Conservation (phyloP, 1,139 yeast species). For the Pichia sp. region DNA sequence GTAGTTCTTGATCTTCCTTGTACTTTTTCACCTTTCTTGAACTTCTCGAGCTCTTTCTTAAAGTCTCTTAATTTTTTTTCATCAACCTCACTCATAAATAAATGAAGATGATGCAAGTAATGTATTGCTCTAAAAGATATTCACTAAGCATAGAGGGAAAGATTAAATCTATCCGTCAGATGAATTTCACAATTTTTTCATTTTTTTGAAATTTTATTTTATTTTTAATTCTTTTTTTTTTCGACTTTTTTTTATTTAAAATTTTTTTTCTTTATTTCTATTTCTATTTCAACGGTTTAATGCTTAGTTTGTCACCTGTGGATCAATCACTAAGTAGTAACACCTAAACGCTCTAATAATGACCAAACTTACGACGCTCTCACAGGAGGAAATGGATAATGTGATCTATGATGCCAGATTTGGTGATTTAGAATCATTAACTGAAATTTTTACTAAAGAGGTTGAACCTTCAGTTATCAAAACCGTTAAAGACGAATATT, state of each 20-base stretch:
- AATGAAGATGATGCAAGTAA: too few species aligned
- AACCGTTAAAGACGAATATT: constrained; percentile 54
- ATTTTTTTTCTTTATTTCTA: too few species aligned
- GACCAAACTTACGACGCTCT: constrained; percentile 29
- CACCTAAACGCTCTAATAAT: constrained; percentile 12
- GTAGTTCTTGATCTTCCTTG: constrained; percentile 27
- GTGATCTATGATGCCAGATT: constrained; percentile 78
- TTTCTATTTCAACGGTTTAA: too few species aligned
- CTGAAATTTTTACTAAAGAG: constrained; percentile 55
- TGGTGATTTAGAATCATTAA: constrained; percentile 74
- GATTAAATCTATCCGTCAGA: too few species aligned
- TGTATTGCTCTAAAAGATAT: too few species aligned
- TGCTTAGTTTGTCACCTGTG: background rate
- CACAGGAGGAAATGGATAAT: constrained; percentile 77
- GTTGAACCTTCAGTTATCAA: constrained; percentile 47
- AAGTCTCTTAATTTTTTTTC: constrained; percentile 15
- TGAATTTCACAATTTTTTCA: too few species aligned
- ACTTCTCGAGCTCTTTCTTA: constrained; percentile 21
- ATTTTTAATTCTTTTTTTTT: background rate
- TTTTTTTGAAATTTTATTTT: too few species aligned
- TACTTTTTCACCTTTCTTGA: constrained; percentile 19
- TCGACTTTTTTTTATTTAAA: background rate
- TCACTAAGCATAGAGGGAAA: too few species aligned
- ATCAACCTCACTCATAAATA: constrained; percentile 9
- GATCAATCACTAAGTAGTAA: too few species aligned